Evolutionary conservation across 805 yeast genomes (phyloP), one percentile per base, ranked within the genome.

Genomic region (Nakazawaea populi): DNA sequence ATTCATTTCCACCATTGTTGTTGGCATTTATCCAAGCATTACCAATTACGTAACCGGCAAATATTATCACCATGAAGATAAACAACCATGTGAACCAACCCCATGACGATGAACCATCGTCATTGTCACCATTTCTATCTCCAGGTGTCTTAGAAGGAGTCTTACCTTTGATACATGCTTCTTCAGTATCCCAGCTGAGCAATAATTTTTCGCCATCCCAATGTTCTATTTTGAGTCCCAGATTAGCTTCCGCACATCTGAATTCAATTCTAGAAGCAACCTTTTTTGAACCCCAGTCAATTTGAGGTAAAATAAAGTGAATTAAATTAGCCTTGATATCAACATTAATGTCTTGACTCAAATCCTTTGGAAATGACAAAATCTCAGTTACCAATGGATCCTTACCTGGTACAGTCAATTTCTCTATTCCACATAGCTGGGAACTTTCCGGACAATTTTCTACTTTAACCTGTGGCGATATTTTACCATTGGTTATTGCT

Each of bases 21-120:
- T 81, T 81, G 65, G 84, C 81, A 58, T 84, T 85, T 56, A 84
- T 74, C 88, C 90, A 86, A 1, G 90, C 87, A 35, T 85, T 85
- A 29, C 82, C 83, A 48, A 84, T 77, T 28, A 86, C 77, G 65
- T 88, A 91, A 41, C 82, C 80, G 44, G 89, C 83, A 58, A 87
- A 75, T 44, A 78, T 77, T 35, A 92, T 66, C 14, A 88, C 87
- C 56, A 84, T 67, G 53, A 90, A 68, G 57, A 91, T 83, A 62
- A 91, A 88, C 8, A 89, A 60, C 83, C 92, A 88, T 2, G 90
- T 79, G 63, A 91, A 80, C 76, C 91, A 80, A 48, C 96, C 94
- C 84, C 92, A 82, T 52, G 83, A 81, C 60, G 68, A 46, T 10
- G 81, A 72, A 40, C 65, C 65, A n/a, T 57, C 48, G 18, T 61